Evolutionary conservation across 192 early-diverging fungal genomes (phyloP).

Genomic region (Podila horticola): DNA sequence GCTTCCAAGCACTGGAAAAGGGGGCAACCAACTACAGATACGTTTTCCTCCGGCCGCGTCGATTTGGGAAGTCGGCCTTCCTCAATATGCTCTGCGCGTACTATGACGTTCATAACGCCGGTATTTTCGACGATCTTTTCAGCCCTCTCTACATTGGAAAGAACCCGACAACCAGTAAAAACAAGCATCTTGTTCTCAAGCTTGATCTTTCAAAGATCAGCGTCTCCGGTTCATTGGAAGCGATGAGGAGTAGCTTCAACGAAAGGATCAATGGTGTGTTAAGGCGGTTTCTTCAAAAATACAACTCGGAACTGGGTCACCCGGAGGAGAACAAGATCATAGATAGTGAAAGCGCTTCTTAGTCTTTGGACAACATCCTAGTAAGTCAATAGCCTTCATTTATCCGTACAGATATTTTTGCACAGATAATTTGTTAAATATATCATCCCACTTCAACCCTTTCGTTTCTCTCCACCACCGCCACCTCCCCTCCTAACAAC

Average conservation of each 20-base stretch:
- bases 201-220: slow-evolving; percentile 44
- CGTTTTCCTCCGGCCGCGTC: slow-evolving; percentile 34
- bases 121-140: slow-evolving; percentile 43
- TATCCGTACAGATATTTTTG: slow-evolving; percentile 4
- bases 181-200: slow-evolving; percentile 50
- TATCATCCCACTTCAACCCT: no score
- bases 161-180: slow-evolving; percentile 35
- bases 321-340: slow-evolving; percentile 18
- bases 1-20: slow-evolving; percentile 45
- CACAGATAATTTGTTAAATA: no score
- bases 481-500: no score
- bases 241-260: slow-evolving; percentile 18
- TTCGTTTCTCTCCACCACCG: no score
- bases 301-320: slow-evolving; percentile 15
- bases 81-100: slow-evolving; percentile 47
- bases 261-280: slow-evolving; percentile 21
- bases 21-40: slow-evolving; percentile 25
- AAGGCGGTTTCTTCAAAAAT: slow-evolving; percentile 16
- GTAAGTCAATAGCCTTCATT: slow-evolving; percentile 19
- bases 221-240: slow-evolving; percentile 16
- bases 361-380: slow-evolving; percentile 15
- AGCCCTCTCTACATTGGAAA: slow-evolving; percentile 51
- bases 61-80: slow-evolving; percentile 45
- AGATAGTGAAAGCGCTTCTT: slow-evolving; percentile 8
- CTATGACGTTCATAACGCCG: slow-evolving; percentile 43